A percentile compares a stretch with the other conserved stretches of the same genome.
These are phyloP conservation scores for Mucor sp. DNA, from an alignment of 371 early-diverging fungal genomes.

Conservation along the genomic window DNA sequence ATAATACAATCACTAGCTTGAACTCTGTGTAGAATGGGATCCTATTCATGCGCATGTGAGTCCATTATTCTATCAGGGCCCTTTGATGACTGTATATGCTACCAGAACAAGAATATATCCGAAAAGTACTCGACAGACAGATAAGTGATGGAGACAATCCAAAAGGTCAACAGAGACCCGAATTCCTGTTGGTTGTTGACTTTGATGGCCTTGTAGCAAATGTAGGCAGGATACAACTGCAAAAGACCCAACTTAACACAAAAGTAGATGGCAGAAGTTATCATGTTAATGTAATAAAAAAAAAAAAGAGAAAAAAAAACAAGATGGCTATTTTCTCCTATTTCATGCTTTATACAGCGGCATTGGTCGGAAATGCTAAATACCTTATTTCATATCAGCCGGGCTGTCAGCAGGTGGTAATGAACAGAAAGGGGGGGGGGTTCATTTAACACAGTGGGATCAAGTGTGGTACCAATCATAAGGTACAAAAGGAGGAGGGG, in stretches of 20 bases:
- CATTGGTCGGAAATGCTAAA: constrained; percentile 10
- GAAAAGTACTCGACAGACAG: constrained; percentile 42
- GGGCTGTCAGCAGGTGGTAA: constrained; percentile 11
- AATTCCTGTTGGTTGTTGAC: constrained; percentile 33
- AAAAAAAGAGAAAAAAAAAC: constrained; percentile 1
- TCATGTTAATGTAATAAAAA: constrained; percentile 12
- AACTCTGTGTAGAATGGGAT: constrained; percentile 47
- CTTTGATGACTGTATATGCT: neutral
- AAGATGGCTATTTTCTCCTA: neutral
- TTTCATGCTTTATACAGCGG: neutral
- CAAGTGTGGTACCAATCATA: neutral
- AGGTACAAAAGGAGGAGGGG: no score
- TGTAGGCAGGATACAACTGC: constrained; percentile 49
- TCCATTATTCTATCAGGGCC: neutral
- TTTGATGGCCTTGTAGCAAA: constrained; percentile 45
- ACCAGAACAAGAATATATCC: constrained; percentile 51
- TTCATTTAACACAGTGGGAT: neutral
- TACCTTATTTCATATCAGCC: constrained; percentile 1
- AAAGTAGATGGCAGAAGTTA: constrained; percentile 37
- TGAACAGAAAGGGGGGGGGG: neutral
- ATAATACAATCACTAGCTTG: constrained; percentile 37
- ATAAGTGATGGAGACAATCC: constrained; percentile 43
- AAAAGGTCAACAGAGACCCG: constrained; percentile 45
- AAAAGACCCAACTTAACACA: constrained; percentile 35
- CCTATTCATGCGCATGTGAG: constrained; percentile 22